Evolutionary conservation across 345 rosid species (phyloP), one percentile per base, ranked within the genome.

Genomic region (Brassica incana): DNA sequence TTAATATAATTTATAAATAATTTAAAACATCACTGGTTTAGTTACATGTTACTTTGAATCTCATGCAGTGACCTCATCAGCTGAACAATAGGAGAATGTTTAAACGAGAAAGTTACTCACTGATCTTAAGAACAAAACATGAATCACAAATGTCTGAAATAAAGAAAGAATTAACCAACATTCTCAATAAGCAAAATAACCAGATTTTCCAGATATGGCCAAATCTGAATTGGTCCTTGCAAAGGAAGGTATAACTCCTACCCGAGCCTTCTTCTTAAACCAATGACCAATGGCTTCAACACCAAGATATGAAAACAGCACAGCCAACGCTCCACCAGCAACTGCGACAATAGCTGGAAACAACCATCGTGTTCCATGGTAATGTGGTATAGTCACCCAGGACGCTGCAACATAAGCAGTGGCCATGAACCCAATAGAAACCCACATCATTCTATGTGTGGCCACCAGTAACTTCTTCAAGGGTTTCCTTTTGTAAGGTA

Each of bases 381-480:
- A 76, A 65, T 61, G 77, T 2, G 90, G 94, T 74, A 88, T 50
- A 30, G 84, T 75, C 32, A 87, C 80, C 87, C 89, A 90, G 68
- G 86, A 83, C 4, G 88, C 89, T 0, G 92, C 90, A 6, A 90
- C 35, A 36, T 83, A 86, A 48, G 92, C 94, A 0, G 85, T 77
- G 0, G 90, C 89, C 88, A 90, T 80, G 82, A 88, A 88, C 25
- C 87, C 88, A 8, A 35, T 71, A 23, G 92, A 87, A 65, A 83
- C 69, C 92, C 94, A 90, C 90, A 88, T 79, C 48, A 86, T 81
- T 35, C 86, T 90, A 62, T 90, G 94, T 0, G 90, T 85, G 58
- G 84, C 83, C 14, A 32, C 70, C 63, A 90, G 38, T 30, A 90
- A 35, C n/a, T 40, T 85, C 88, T 84, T 86, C 80, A 87, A 52